Conservation (phyloP, 169 alveolate species). For the Eimeria sp. region DNA sequence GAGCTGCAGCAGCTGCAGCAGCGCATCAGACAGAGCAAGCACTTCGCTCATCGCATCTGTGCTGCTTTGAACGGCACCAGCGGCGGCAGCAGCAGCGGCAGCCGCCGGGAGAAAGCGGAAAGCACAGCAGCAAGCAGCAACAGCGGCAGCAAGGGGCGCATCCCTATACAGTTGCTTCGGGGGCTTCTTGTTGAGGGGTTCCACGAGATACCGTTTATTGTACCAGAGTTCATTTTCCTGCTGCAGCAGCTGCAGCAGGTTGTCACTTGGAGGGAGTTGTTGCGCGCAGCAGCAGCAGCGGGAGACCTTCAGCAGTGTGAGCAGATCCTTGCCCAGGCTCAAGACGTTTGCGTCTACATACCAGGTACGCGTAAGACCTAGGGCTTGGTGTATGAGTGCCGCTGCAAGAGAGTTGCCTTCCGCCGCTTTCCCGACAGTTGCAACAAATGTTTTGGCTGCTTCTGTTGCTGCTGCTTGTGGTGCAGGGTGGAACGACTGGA, state of each 20-base stretch:
- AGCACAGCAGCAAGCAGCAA: conserved; percentile 29
- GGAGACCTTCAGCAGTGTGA: conserved; percentile 83
- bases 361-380: conserved; percentile 51
- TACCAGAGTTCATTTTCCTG: conserved; percentile 76
- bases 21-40: conserved; percentile 72
- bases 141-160: conserved; percentile 67
- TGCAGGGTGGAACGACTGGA: conserved; percentile 82
- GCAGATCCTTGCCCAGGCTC: conserved; percentile 79
- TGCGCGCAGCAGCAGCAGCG: conserved; percentile 81
- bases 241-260: conserved; percentile 84
- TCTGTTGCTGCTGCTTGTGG: conserved; percentile 10
- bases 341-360: conserved; percentile 78
- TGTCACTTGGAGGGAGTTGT: conserved; percentile 81
- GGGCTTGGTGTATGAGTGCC: not conserved
- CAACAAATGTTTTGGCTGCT: conserved; percentile 10
- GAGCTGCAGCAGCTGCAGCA: conserved; percentile 82
- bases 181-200: conserved; percentile 73
- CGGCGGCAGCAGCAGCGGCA: conserved; percentile 72
- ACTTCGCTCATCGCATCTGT: conserved; percentile 71
- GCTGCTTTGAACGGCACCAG: conserved; percentile 77
- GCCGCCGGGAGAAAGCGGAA: conserved; percentile 62
- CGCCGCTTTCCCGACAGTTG: not conserved
- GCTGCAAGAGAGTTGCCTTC: not conserved
- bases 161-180: conserved; percentile 71
- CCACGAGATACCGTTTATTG: conserved; percentile 60